phyloP scores from a whole-genome alignment of 2,329 filamentous ascomycete species.

The Cladophialophora chaetospira region DNA sequence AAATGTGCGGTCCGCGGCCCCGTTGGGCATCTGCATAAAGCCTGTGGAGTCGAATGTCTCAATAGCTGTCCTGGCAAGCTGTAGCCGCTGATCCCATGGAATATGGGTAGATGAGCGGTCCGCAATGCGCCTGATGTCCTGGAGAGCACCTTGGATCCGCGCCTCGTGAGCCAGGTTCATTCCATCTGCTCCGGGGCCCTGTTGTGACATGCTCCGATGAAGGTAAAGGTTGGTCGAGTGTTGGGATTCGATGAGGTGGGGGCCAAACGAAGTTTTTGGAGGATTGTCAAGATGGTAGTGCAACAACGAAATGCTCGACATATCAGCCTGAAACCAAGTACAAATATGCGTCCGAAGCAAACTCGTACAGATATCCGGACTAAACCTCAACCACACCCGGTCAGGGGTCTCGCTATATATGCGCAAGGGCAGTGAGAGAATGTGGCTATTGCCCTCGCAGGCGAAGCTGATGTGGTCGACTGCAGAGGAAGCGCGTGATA shows the following conservation, averaged over 20 bases:
- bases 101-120: slow-evolving; percentile 2
- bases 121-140: slow-evolving; percentile 22
- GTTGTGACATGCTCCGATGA: slow-evolving; percentile 13
- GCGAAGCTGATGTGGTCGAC: slow-evolving; percentile 2
- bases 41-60: slow-evolving; percentile 18
- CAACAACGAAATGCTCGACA: background rate
- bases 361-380: background rate
- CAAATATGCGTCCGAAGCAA: too few relatives aligned
- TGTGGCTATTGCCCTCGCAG: slow-evolving; percentile 2
- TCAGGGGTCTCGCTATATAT: slow-evolving; percentile 13
- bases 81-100: slow-evolving; percentile 18
- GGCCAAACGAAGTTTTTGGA: background rate
- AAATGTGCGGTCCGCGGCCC: slow-evolving; percentile 15
- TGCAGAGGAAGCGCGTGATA: slow-evolving; percentile 9
- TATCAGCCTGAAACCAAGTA: background rate
- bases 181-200: slow-evolving; percentile 3
- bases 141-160: slow-evolving; percentile 16
- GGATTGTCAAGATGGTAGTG: background rate
- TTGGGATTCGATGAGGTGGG: background rate
- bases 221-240: too few relatives aligned
- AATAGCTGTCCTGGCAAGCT: slow-evolving; percentile 20
- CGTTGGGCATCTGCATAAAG: slow-evolving; percentile 15
- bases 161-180: slow-evolving; percentile 4
- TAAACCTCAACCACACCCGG: slow-evolving; percentile 1
- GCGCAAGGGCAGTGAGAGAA: background rate